Evolutionary conservation across 345 rosid species (phyloP).

Genomic region (Salix suchowensis): DNA sequence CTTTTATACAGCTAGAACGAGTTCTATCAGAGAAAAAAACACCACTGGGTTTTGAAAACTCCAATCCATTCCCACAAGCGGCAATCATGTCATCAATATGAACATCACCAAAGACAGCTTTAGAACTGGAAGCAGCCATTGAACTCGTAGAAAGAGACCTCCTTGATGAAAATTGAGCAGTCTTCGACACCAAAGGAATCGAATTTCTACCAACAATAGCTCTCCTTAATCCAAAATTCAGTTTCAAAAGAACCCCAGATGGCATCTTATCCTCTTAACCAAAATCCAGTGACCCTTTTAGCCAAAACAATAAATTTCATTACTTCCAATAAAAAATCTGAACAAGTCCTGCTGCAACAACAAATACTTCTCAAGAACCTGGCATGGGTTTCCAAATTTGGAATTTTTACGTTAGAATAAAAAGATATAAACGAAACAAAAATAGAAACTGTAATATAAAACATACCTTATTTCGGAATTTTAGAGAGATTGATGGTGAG

Average conservation of each 20-base stretch:
- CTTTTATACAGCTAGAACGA: conserved; percentile 35
- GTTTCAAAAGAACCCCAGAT: conserved; percentile 43
- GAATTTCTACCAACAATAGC: conserved; percentile 21
- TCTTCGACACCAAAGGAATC: conserved; percentile 15
- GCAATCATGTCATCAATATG: conserved; percentile 54
- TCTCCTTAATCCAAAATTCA: conserved; percentile 44
- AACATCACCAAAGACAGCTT: conserved; percentile 62
- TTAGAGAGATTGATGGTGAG: background rate
- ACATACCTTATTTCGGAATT: conserved; percentile 1
- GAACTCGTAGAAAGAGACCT: conserved; percentile 23
- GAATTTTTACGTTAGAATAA: background rate
- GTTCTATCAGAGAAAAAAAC: conserved; percentile 46
- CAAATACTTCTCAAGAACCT: conserved; percentile 8
- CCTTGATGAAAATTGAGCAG: conserved; percentile 15
- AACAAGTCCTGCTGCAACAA: background rate
- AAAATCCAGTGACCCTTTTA: conserved; percentile 11
- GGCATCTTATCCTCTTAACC: conserved; percentile 46
- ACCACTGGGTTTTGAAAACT: conserved; percentile 47
- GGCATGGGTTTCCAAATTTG: conserved; percentile 6
- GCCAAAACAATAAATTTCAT: conserved; percentile 15
- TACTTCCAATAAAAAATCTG: conserved; percentile 6
- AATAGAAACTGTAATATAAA: background rate
- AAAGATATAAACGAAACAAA: background rate
- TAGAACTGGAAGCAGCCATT: conserved; percentile 72
- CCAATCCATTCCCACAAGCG: conserved; percentile 50